Evolutionary conservation across 306 rosid genomes (phyloP), one percentile per base, ranked within the genome.

Genomic region (Rosa lucieae): DNA sequence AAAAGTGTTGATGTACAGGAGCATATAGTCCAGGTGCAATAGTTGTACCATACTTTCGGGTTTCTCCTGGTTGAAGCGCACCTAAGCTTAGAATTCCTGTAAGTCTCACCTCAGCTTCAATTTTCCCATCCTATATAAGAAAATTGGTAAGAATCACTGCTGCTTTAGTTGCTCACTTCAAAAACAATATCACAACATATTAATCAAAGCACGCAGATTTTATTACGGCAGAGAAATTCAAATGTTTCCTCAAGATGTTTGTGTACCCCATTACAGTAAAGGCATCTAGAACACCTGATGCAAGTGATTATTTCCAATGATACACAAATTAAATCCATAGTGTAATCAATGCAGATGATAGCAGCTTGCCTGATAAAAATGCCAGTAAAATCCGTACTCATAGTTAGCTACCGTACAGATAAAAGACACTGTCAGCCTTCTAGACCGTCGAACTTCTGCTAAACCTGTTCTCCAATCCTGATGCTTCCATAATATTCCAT

Each of bases 381-480:
- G 91, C 97, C 97, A 89, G 91, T 75, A 88, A 82, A 92, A 92
- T 59, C 94, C 97, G 26, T 92, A 89, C 79, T 89, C 97, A 71
- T 92, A 92, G 85, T 92, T 92, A 23, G 97, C 97, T 43, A 92
- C 97, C 63, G 97, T 92, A 84, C 94, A 92, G 81, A 92, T 59
- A 66, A 87, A 92, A 49, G 97, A 92, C 61, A 89, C 97, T 1
- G 92, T 85, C 58, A 92, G 85, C 92, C 97, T 88, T 80, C 97
- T 85, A 9, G 97, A 90, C 29, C 94, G 85, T 40, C 97, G 89
- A 77, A 92, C 97, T 84, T 92, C 97, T 51, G 94, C 94, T 72
- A 90, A 79, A 71, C 97, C 90, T 62, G 94, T 82, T 86, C 94
- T 90, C 97, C 97, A 92, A 84, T 92, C 97, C 85, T 92, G 97